Evolutionary conservation across 192 early-diverging fungal species (phyloP), one percentile per base, ranked within the genome.

Genomic region (Linnemannia hyalina): DNA sequence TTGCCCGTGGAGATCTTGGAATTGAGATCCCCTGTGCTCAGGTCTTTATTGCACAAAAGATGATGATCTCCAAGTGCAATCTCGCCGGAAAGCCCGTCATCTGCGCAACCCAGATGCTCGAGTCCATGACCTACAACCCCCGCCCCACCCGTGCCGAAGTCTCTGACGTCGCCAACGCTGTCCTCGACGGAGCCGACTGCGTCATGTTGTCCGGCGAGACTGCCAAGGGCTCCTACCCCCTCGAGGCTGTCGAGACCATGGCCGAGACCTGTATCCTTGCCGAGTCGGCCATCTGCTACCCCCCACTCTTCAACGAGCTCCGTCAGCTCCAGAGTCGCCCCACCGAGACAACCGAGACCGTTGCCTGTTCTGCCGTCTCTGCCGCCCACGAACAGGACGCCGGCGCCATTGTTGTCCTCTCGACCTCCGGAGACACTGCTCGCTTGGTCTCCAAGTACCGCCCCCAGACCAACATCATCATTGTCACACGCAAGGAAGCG

Each of bases 201-300:
- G 98, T 99, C 81, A 99, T 99, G 98, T 91, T 99, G 68, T 98
- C 97, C 71, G 98, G 98, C 77, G 98, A 99, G 89, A 99, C 97
- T 9, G 98, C 98, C 75, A 99, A 98, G 92, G 98, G 98, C 20
- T 82, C 90, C 55, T 97, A 97, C 91, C 98, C 98, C 38, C 88
- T 97, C 70, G 92, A 95, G 87, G 95, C 98, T 74, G 88, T 99
- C 54, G 81, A 92, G 65, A 99, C 97, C 93, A 99, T 99, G 98
- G 91, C 95, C 83, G 93, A 95, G 71, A 97, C 98, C 75, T 95
- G 97, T 88, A 87, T 95, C 26, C 92, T 97, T 54, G 97, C 98
- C 75, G 98, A 99, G 91, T 94, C 95, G 4, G 96, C 96, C 76
- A 96, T 97, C 79, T 97, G 96, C 88, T 99, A 99, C 91, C 95